phyloP scores from a whole-genome alignment of 2,329 filamentous ascomycete species.

The Penicillium fuscoglaucum region DNA sequence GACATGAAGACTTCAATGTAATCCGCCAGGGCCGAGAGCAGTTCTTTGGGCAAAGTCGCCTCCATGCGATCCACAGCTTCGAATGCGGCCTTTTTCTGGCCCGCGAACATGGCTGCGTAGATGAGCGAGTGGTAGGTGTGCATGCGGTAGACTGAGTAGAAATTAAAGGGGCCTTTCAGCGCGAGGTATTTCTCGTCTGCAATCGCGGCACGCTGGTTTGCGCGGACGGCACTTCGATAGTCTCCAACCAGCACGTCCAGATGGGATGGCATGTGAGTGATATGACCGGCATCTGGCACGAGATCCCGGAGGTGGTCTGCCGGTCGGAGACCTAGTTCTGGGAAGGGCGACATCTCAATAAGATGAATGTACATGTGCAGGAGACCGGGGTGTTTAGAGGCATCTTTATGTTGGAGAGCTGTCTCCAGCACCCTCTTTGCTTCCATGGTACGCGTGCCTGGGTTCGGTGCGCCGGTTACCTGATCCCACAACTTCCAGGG shows the following conservation, averaged over 20 bases:
- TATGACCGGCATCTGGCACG: conserved; percentile 68
- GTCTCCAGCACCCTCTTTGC: conserved; percentile 60
- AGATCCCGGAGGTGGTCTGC: conserved; percentile 64
- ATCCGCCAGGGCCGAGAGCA: conserved; percentile 75
- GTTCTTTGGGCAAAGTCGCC: conserved; percentile 59
- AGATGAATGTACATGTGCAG: conserved; percentile 76
- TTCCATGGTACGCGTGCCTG: conserved; percentile 58
- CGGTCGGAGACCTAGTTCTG: conserved; percentile 61
- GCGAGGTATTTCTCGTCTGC: conserved; percentile 68
- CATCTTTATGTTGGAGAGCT: conserved; percentile 54
- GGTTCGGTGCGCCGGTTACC: conserved; percentile 56
- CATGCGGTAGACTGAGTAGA: conserved; percentile 74
- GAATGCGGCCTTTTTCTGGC: conserved; percentile 62
- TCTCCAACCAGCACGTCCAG: conserved; percentile 72
- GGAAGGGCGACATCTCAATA: conserved; percentile 71
- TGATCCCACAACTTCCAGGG: conserved; percentile 67
- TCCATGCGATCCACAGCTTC: conserved; percentile 63
- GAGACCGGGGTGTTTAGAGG: conserved; percentile 64
- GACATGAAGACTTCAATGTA: conserved; percentile 72
- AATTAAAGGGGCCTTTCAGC: conserved; percentile 61
- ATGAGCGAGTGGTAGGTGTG: conserved; percentile 75
- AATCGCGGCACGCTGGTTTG: conserved; percentile 65
- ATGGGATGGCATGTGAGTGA: conserved; percentile 76
- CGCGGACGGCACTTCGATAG: conserved; percentile 65
- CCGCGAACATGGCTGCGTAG: conserved; percentile 77